phyloP scores from a whole-genome alignment of 805 yeast genomes.

The Candida boidinii region DNA sequence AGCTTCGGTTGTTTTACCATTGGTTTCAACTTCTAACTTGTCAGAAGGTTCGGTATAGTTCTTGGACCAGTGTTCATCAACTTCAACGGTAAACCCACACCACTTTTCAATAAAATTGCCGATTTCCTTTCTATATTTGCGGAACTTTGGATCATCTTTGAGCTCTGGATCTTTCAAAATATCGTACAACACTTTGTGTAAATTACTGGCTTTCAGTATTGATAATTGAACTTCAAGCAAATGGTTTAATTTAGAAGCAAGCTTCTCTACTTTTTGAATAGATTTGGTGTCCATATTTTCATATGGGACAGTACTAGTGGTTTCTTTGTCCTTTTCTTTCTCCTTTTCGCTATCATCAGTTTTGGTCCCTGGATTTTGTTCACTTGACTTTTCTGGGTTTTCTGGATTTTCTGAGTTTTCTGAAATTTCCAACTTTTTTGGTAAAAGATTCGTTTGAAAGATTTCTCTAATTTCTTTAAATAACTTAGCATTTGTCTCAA shows the following conservation, averaged over 20 bases:
- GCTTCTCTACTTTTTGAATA: not conserved
- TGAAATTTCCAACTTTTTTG: conserved; percentile 4
- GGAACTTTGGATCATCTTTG: no score
- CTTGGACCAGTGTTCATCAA: no score
- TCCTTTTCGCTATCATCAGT: conserved; percentile 13
- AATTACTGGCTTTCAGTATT: conserved; percentile 20
- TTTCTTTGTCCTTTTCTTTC: conserved; percentile 13
- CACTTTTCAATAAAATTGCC: no score
- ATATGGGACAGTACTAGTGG: conserved; percentile 15
- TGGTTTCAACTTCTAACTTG: no score
- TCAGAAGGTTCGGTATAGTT: no score
- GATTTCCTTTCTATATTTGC: no score
- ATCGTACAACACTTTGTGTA: conserved; percentile 23
- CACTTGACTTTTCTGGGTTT: conserved; percentile 1
- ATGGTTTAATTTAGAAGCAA: not conserved
- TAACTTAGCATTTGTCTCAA: conserved; percentile 11
- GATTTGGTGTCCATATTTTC: conserved; percentile 1
- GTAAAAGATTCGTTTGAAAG: conserved; percentile 17
- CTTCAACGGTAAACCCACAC: no score
- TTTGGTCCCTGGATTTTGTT: conserved; percentile 1
- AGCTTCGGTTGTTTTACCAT: no score
- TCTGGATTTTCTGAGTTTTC: conserved; percentile 1
- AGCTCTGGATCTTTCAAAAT: conserved; percentile 31
- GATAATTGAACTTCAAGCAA: conserved; percentile 17
- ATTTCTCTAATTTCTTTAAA: conserved; percentile 15